Evolutionary conservation across 2,329 filamentous ascomycete species (phyloP).

Genomic region (Septoria petroselini): DNA sequence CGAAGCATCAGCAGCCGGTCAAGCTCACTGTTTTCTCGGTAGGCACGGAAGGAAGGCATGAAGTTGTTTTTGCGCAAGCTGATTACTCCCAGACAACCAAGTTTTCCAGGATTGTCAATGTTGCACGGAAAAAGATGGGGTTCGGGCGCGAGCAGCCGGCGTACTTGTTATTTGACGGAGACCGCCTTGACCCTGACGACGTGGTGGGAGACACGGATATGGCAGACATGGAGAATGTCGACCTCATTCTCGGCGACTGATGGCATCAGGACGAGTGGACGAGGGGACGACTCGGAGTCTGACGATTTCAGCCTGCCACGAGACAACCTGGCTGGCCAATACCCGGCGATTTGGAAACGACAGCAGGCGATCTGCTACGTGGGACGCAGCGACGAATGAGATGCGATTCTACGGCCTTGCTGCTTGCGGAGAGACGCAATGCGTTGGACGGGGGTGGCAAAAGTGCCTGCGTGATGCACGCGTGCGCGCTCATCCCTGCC

Average conservation of each 20-base stretch:
- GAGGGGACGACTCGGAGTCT: neutral
- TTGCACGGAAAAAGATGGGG: slow-evolving; percentile 56
- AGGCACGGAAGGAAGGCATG: slow-evolving; percentile 24
- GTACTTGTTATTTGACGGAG: slow-evolving; percentile 71
- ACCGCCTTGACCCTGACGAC: slow-evolving; percentile 59
- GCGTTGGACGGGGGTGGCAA: slow-evolving; percentile 12
- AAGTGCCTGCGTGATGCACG: slow-evolving; percentile 6
- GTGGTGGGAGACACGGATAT: slow-evolving; percentile 67
- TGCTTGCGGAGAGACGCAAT: slow-evolving; percentile 9
- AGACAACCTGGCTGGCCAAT: slow-evolving; percentile 4
- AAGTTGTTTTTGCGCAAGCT: slow-evolving; percentile 11
- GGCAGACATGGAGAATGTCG: slow-evolving; percentile 69
- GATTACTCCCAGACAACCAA: slow-evolving; percentile 50
- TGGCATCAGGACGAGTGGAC: no score
- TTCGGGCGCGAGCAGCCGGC: slow-evolving; percentile 55
- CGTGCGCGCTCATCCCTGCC: slow-evolving; percentile 8
- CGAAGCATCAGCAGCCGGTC: slow-evolving; percentile 51
- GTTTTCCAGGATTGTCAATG: slow-evolving; percentile 60
- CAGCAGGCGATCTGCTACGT: slow-evolving; percentile 8
- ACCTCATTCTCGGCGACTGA: slow-evolving; percentile 63
- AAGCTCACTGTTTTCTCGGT: slow-evolving; percentile 51
- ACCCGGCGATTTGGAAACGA: slow-evolving; percentile 8
- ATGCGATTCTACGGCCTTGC: slow-evolving; percentile 10
- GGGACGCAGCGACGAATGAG: slow-evolving; percentile 11
- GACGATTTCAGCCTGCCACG: slow-evolving; percentile 3